Evolutionary conservation across 441 rosid species (phyloP), one percentile per base, ranked within the genome.

Genomic region (Brassica hybrid): DNA sequence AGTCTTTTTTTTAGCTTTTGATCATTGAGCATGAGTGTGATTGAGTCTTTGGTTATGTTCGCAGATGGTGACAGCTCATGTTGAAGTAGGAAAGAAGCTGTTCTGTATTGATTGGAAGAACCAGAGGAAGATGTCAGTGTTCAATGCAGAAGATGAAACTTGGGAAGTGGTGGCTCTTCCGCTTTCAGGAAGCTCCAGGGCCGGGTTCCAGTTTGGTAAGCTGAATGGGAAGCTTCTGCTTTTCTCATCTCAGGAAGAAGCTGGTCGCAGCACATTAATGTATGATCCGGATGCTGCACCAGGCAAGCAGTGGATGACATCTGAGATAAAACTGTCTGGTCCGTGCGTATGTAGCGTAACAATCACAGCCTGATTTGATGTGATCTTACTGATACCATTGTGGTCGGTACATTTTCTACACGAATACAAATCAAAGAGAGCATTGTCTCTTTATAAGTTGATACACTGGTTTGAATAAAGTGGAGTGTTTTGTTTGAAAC

Each of bases 41-140:
- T n/a, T n/a, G n/a, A n/a, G n/a, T n/a, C n/a, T n/a, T n/a, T n/a
- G n/a, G n/a, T n/a, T n/a, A n/a, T n/a, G n/a, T n/a, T n/a, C n/a
- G 34, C 92, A 92, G 76, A 94, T 96, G 99, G 96, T 92, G 75
- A 96, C 97, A 30, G 93, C 99, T 71, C 96, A 94, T 82, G 98
- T 96, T 23, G 96, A 86, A 66, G 78, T 96, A 61, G 95, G 87
- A 14, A 86, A 86, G 67, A 91, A 89, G 84, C 96, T 94, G 70
- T 94, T 85, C 81, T 94, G 98, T 79, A 88, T 91, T 80, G 97
- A 96, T 67, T 96, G 99, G 99, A 96, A 92, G 83, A 90, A 92
- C 86, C 98, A 92, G 84, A 69, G 98, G 84, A 94, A 88, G 82
- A 83, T 96, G 69, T 78, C 92, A 2, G 86, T 96, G 65, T 91